Percentiles rank a stretch among this genome's conserved stretches.
Conservation (phyloP, 2,329 filamentous ascomycete genomes). For the Tolypocladium inflatum region DNA sequence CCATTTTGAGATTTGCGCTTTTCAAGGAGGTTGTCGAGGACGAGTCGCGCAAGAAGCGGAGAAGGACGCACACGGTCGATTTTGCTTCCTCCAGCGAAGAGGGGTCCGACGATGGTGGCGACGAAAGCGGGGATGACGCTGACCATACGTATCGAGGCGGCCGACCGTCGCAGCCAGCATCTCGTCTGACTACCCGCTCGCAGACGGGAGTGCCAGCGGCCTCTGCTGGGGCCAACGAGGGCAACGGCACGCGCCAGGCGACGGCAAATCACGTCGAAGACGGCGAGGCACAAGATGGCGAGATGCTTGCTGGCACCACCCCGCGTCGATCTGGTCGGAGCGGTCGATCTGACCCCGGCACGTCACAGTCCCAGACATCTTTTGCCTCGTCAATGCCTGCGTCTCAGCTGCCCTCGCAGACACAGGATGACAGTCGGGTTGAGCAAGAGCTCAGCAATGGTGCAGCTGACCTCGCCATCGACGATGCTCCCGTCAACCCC, state of each 20-base stretch:
- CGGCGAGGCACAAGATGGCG: constrained; percentile 33
- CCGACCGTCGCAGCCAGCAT: constrained; percentile 18
- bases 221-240: constrained; percentile 36
- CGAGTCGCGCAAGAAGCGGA: constrained; percentile 74
- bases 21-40: constrained; percentile 89
- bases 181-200: constrained; percentile 15
- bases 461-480: constrained; percentile 32
- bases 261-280: neutral
- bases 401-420: constrained; percentile 52
- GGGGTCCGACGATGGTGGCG: constrained; percentile 51
- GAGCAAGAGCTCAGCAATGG: constrained; percentile 35
- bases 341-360: constrained; percentile 24
- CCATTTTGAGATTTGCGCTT: constrained; percentile 84
- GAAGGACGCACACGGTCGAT: constrained; percentile 54
- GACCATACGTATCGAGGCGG: constrained; percentile 45
- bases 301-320: constrained; percentile 15
- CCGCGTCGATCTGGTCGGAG: constrained; percentile 31
- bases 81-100: constrained; percentile 50
- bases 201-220: constrained; percentile 2
- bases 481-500: constrained; percentile 41
- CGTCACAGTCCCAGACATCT: constrained; percentile 43
- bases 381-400: constrained; percentile 72
- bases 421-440: constrained; percentile 30
- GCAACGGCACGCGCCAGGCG: neutral
- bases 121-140: constrained; percentile 43